Conservation (phyloP, 305 asterid genomes). For the Euphrasia arctica region DNA sequence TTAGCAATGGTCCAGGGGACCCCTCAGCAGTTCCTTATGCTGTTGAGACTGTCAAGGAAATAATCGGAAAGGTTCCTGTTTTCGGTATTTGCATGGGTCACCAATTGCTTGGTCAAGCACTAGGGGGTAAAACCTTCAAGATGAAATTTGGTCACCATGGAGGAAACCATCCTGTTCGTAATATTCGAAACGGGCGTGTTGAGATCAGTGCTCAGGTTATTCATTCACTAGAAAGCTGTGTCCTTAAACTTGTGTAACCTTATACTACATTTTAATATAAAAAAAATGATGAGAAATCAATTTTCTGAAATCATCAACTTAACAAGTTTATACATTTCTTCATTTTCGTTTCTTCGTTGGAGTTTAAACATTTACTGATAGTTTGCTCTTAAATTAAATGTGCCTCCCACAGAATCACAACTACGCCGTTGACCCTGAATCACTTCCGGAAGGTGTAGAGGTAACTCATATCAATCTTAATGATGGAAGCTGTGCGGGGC, state of each 20-base stretch:
- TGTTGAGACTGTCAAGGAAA: conserved; percentile 72
- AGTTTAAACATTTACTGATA: not conserved
- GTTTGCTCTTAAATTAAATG: conserved; percentile 12
- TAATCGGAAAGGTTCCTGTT: conserved; percentile 75
- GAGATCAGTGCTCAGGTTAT: conserved; percentile 96
- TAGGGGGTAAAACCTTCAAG: conserved; percentile 93
- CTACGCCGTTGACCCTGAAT: conserved; percentile 87
- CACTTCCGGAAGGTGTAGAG: conserved; percentile 83
- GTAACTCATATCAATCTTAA: conserved; percentile 94
- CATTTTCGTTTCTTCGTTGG: conserved; percentile 3
- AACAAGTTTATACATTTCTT: no score
- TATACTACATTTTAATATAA: not conserved
- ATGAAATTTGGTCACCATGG: conserved; percentile 99
- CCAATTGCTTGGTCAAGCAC: conserved; percentile 95
- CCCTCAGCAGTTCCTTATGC: conserved; percentile 99
- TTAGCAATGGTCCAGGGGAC: conserved; percentile 97
- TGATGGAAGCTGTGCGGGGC: conserved; percentile 98
- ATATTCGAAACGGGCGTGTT: conserved; percentile 66
- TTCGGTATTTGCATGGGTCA: conserved; percentile 99
- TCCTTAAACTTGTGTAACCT: not conserved
- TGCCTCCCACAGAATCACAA: conserved; percentile 74
- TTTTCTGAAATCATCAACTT: not conserved
- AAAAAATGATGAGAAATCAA: not conserved
- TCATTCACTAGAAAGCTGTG: not conserved
- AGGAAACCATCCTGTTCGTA: conserved; percentile 94